Base-by-base conservation (phyloP, 768 basidiomycete species). In the Dioszegia hungarica region DNA sequence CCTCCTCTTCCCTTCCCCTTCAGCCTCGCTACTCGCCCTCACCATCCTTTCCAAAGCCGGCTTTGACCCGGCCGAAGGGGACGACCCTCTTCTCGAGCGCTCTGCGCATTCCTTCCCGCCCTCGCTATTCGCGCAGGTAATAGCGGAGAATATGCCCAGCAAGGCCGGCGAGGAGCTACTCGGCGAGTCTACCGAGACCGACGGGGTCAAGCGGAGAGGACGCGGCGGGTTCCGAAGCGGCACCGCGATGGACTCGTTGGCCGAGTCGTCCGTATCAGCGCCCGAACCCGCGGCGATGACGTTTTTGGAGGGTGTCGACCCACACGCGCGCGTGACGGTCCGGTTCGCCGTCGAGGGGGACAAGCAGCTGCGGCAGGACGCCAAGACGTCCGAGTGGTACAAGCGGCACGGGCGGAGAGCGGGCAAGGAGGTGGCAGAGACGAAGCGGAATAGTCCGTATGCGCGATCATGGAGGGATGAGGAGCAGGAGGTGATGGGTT, bases 11-110 rank as follows among this genome's bases (percentile, higher is more conserved):
- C 54, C 61, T 14, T 59, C 63, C n/a, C 58, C 70, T 5, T 54
- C 61, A 8, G 58, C 65, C 5, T 57, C 72, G 14, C 55, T 72
- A 6, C 50, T 72, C 25, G 66, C 63, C 17, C 60, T 75, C n/a
- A 61, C 68, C 2, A 45, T 73, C 2, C 61, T 75, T 1, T 58
- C 65, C 28, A 73, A 73, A 60, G 68, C 70, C 25, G 70, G 70
- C 12, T 75, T 75, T 41, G 74, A 75, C 54, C 72, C 72, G 27
- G 52, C 71, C 5, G 67, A 70, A 56, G 67, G 63, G 1, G 74
- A 75, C 43, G 74, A 75, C 54, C 74, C 74, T 9, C 44, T 75
- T 10, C 57, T 67, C 19, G 65, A 69, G 29, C 59, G 72, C n/a
- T 53, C 72, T 4, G 70, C 74, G 5, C 72, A 75, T 47, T 62